Evolutionary conservation across 805 yeast species (phyloP).

Genomic region (Scheffersomyces coipomensis): DNA sequence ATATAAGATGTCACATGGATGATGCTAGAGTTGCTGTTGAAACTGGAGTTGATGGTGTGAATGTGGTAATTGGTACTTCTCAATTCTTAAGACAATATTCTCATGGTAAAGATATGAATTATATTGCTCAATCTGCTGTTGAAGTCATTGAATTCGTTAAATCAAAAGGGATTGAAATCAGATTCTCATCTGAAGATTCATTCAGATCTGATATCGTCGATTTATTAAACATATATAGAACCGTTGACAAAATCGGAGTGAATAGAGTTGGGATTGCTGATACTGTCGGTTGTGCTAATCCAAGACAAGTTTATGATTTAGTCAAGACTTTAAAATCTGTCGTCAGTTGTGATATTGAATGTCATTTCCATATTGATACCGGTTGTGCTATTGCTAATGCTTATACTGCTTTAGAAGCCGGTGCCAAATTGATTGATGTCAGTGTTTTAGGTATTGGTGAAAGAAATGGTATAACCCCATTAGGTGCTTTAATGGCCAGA

Average conservation of each 20-base stretch:
- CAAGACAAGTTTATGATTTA: constrained; percentile 61
- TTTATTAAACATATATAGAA: constrained; percentile 55
- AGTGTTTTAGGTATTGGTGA: constrained; percentile 63
- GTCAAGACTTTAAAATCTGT: constrained; percentile 57
- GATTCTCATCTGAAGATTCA: constrained; percentile 60
- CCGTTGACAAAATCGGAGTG: constrained; percentile 62
- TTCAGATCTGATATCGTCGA: constrained; percentile 62
- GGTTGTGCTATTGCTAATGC: constrained; percentile 67
- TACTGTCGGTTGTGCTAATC: constrained; percentile 64
- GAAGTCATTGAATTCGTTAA: constrained; percentile 62
- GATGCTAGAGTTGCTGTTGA: constrained; percentile 61
- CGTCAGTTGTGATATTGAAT: constrained; percentile 58
- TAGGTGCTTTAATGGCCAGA: constrained; percentile 63
- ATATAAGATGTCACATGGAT: constrained; percentile 61
- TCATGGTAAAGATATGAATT: constrained; percentile 62
- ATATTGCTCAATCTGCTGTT: constrained; percentile 54
- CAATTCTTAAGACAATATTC: constrained; percentile 55
- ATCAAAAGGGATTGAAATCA: constrained; percentile 57
- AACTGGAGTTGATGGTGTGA: constrained; percentile 64
- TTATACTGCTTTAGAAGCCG: constrained; percentile 61
- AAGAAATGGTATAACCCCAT: constrained; percentile 61
- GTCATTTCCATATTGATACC: constrained; percentile 63
- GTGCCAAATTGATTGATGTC: constrained; percentile 58
- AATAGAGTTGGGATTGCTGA: constrained; percentile 65
- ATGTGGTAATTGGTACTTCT: constrained; percentile 60